phyloP scores from a whole-genome alignment of 768 basidiomycete species.

The Phylloporus arenicola region DNA sequence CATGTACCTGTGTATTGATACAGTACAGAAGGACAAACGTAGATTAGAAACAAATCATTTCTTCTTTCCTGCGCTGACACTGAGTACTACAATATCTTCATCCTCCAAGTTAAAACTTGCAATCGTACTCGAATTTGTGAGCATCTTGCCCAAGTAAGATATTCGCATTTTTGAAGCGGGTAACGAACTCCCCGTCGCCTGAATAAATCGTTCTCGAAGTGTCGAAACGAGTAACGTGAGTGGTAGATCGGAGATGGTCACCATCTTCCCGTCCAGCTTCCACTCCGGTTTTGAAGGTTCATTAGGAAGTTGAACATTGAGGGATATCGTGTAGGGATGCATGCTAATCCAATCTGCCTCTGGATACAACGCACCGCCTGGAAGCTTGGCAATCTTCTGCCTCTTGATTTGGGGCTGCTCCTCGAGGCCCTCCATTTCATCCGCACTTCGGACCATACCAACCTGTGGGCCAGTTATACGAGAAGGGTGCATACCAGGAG shows the following conservation, averaged over 20 bases:
- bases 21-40: conserved; percentile 1
- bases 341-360: conserved; percentile 87
- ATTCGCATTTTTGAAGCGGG: conserved; percentile 77
- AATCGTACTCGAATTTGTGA: conserved; percentile 81
- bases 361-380: conserved; percentile 77
- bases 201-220: conserved; percentile 82
- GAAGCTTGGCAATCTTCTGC: conserved; percentile 79
- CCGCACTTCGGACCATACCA: conserved; percentile 73
- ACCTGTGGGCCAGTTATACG: conserved; percentile 58
- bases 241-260: conserved; percentile 78
- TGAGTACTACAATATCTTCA: conserved; percentile 77
- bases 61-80: conserved; percentile 72
- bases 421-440: conserved; percentile 73
- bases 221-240: conserved; percentile 82
- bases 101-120: conserved; percentile 89
- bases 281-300: conserved; percentile 85
- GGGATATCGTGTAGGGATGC: conserved; percentile 88
- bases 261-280: conserved; percentile 79
- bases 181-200: conserved; percentile 71
- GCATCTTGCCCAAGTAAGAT: conserved; percentile 75
- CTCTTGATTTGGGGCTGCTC: conserved; percentile 81
- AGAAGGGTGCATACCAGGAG: conserved; percentile 64
- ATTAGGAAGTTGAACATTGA: conserved; percentile 78
- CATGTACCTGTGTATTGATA: conserved; percentile 8
- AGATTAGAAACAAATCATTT: conserved; percentile 37